Base-by-base conservation (phyloP, 257 asterid species). In the Cynanchum wilfordii region DNA sequence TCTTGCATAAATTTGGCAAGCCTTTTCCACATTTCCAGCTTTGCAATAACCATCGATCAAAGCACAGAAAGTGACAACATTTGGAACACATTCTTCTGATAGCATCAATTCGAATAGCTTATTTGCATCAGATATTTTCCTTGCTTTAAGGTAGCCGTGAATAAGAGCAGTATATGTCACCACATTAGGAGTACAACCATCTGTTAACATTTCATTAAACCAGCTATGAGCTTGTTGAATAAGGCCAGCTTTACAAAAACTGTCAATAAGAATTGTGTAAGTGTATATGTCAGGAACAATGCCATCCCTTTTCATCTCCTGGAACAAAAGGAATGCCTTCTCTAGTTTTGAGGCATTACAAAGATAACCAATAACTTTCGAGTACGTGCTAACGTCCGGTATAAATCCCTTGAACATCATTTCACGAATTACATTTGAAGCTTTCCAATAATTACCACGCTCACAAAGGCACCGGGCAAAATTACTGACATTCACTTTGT, bases 11-110 rank as follows among this genome's bases (percentile, higher is more conserved):
- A 94, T 91, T 54, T 90, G 89, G 71, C 90, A 87, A 81, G 97
- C 98, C 79, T 79, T 89, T 74, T 84, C 92, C 60, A 87, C 63
- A 68, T 91, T 82, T 77, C 98, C 97, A 73, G 92, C 90, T 86
- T 94, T 94, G 84, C 99, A 88, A 79, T 78, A 86, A 57, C 99
- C 99, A 80, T 94, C 99, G 52, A 94, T 94, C 83, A 94, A 80
- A 71, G 97, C 99, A 79, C 89, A 85, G 77, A 88, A 89, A 11
- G 93, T 91, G 77, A 94, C 95, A 49, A 89, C 85, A 80, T 94
- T 91, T 42, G 99, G 99, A 25, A 78, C 60, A 79, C 97, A 94
- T 54, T 91, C 92, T 80, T 88, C 87, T 19, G 84, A 77, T 71
- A 89, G 38, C 99, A 94, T 91, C 85, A 82, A 64, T 81, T 89